Evolutionary conservation across 345 rosid species (phyloP), one percentile per base, ranked within the genome.

Genomic region (Litchi chinensis): DNA sequence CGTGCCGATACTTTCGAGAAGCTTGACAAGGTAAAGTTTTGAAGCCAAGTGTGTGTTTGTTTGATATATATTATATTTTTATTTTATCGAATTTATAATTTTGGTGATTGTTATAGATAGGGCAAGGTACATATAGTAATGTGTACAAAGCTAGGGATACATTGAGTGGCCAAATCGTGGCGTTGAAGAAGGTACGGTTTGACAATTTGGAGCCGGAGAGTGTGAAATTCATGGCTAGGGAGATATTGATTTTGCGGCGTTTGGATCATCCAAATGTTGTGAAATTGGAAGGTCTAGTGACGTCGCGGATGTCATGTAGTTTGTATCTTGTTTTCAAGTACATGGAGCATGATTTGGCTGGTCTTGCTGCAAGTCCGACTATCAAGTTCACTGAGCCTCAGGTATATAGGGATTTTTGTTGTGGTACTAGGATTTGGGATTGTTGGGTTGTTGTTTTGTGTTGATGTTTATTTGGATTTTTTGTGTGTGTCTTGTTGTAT

Each of bases 51-150:
- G 43, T 60, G 43, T 8, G 8, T 54, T 37, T 54, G 3, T 72
- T 72, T 37, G 39, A 1, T 41, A 40, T 41, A 9, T 19, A 10
- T 8, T 12, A 26, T 70, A 24, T 50, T 5, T 22, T 13, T 50
- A 21, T 8, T 46, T 70, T 13, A 26, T 26, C 15, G 41, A 50
- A 39, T 32, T 63, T 6, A 46, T 18, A 39, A 41, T 22, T 72
- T 40, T 65, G 70, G 41, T 69, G 66, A 77, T 41, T 46, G 52
- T 46, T 46, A 46, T 81, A 93, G 97, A 87, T 93, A 85, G 97
- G 95, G 59, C 93, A 92, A 81, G 97, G 95, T 68, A 93, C 97
- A n/a, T 93, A 93, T 80, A 93, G 97, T 85, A 91, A 93, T 86
- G 97, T 93, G 84, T 93, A 93, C 79, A 93, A 91, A 90, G 97